A percentile compares a stretch with the other conserved stretches of the same genome.
Evolutionary conservation across 768 basidiomycete species (phyloP).

Genomic region (Gelatoporia subvermispora): DNA sequence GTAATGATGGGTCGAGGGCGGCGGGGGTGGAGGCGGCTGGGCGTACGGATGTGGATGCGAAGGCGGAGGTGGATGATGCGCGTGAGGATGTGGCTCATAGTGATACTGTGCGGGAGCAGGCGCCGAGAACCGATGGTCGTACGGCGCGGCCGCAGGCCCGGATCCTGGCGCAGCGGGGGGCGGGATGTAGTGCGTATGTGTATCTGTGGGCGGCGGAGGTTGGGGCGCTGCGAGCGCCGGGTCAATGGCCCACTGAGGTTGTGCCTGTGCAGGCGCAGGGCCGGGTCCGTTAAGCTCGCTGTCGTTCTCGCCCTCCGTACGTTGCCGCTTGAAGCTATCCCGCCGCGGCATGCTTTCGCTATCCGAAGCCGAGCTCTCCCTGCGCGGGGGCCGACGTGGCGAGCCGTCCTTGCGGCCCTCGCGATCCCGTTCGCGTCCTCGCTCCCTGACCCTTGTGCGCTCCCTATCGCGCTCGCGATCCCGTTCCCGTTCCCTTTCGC

Average conservation of each 20-base stretch:
- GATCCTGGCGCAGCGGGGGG: conserved; percentile 6
- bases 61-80: conserved; percentile 15
- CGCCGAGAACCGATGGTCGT: conserved; percentile 20
- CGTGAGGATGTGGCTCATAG: conserved; percentile 17
- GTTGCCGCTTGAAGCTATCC: conserved; percentile 15
- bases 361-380: conserved; percentile 4
- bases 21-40: conserved; percentile 3
- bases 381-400: background rate
- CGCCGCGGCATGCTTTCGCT: conserved; percentile 6
- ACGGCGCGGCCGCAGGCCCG: conserved; percentile 10
- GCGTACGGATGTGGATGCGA: conserved; percentile 20
- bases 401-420: no score
- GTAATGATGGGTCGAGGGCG: conserved; percentile 26
- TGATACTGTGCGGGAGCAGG: conserved; percentile 10
- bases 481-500: conserved; percentile 11
- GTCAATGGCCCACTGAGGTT: conserved; percentile 20
- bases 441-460: conserved; percentile 1
- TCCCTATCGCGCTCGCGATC: conserved; percentile 8
- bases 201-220: conserved; percentile 1
- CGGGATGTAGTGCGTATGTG: conserved; percentile 12
- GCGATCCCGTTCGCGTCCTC: conserved; percentile 14
- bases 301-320: conserved; percentile 18
- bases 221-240: conserved; percentile 24
- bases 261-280: no score
- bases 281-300: conserved; percentile 19